Conservation (phyloP, 1,139 yeast genomes). For the Candida anutae region DNA sequence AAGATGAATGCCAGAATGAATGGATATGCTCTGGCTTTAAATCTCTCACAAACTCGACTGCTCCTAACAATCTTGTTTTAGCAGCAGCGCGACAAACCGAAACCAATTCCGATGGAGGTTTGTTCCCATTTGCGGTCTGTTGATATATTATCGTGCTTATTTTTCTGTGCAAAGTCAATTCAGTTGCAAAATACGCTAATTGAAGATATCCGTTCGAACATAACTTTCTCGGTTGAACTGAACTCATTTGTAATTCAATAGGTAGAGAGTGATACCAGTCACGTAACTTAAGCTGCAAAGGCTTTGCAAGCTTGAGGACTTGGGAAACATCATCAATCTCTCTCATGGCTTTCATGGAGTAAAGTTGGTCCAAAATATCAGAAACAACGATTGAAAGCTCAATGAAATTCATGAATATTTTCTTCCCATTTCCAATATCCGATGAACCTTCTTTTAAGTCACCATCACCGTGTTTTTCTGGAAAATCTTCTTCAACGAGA, state of each 20-base stretch:
- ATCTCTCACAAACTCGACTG: slow-evolving; percentile 70
- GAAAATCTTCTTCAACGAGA: slow-evolving; percentile 66
- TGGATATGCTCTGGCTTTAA: slow-evolving; percentile 76
- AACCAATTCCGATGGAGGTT: slow-evolving; percentile 50
- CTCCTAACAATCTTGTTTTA: slow-evolving; percentile 67
- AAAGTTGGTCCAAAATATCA: slow-evolving; percentile 63
- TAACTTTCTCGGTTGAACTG: slow-evolving; percentile 51
- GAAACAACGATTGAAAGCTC: slow-evolving; percentile 62
- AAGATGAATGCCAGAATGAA: slow-evolving; percentile 82
- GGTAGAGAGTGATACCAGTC: slow-evolving; percentile 86
- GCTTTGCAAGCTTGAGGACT: slow-evolving; percentile 71
- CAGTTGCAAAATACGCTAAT: slow-evolving; percentile 81
- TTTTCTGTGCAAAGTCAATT: slow-evolving; percentile 73
- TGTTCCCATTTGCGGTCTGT: slow-evolving; percentile 29
- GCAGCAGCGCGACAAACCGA: slow-evolving; percentile 82
- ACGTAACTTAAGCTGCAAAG: slow-evolving; percentile 69
- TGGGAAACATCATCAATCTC: slow-evolving; percentile 52
- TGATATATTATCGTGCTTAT: slow-evolving; percentile 54
- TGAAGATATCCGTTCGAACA: slow-evolving; percentile 72
- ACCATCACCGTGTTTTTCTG: slow-evolving; percentile 56
- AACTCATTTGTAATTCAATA: slow-evolving; percentile 54
- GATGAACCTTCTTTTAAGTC: slow-evolving; percentile 53
- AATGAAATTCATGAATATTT: slow-evolving; percentile 62
- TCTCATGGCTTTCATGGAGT: slow-evolving; percentile 58
- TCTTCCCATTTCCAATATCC: slow-evolving; percentile 67